Conservation (phyloP, 2,329 filamentous ascomycete species). For the Teratosphaeria epicoccoides region DNA sequence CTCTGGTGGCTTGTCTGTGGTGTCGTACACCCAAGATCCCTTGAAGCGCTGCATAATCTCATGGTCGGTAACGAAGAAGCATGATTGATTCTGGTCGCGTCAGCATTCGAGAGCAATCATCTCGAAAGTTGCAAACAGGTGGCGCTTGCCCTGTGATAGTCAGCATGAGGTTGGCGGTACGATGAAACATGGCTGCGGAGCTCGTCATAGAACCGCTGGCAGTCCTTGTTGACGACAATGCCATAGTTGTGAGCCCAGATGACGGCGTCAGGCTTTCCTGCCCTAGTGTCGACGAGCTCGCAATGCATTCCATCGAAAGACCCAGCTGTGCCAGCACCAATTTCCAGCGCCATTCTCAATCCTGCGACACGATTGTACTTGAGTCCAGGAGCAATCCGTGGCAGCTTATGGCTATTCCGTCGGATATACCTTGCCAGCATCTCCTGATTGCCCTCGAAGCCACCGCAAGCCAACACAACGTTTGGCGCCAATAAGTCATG, state of each 20-base stretch:
- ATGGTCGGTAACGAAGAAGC: slow-evolving; percentile 33
- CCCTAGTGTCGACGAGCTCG: slow-evolving; percentile 33
- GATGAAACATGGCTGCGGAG: neutral
- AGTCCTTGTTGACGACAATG: slow-evolving; percentile 34
- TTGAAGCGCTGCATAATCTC: slow-evolving; percentile 33
- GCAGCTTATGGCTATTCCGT: slow-evolving; percentile 29
- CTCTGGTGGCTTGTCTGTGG: slow-evolving; percentile 32
- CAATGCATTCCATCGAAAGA: slow-evolving; percentile 35
- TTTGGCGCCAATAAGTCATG: slow-evolving; percentile 27
- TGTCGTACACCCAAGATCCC: slow-evolving; percentile 35
- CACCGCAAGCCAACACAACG: slow-evolving; percentile 32
- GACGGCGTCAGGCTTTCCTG: slow-evolving; percentile 31
- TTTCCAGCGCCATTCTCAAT: slow-evolving; percentile 32
- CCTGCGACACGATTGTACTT: slow-evolving; percentile 32
- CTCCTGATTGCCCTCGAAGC: slow-evolving; percentile 33
- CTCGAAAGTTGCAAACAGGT: slow-evolving; percentile 36
- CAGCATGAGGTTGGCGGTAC: neutral
- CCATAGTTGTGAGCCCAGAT: slow-evolving; percentile 31
- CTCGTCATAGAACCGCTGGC: slow-evolving; percentile 76
- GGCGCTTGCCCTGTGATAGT: slow-evolving; percentile 59
- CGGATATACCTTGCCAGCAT: slow-evolving; percentile 33
- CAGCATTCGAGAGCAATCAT: slow-evolving; percentile 33
- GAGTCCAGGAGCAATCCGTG: slow-evolving; percentile 32
- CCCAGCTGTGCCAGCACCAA: slow-evolving; percentile 31
- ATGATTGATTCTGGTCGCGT: slow-evolving; percentile 32